phyloP scores from a whole-genome alignment of 768 basidiomycete genomes.

The Russula dissimulans region DNA sequence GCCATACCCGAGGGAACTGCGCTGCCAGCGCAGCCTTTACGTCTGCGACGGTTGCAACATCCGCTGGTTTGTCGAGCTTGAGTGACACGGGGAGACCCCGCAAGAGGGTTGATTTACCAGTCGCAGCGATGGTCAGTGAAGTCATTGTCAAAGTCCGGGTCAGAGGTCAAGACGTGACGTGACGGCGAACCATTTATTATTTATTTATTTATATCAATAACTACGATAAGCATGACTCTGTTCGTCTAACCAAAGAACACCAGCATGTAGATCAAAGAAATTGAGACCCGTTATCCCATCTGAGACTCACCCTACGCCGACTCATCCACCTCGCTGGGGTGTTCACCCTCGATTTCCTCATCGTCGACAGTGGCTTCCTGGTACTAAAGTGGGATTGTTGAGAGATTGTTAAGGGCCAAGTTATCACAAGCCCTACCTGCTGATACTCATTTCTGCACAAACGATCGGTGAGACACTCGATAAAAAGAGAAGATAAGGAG shows the following conservation, averaged over 20 bases:
- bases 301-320: background rate
- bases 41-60: constrained; percentile 52
- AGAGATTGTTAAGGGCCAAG: background rate
- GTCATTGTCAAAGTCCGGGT: constrained; percentile 29
- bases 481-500: background rate
- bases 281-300: background rate
- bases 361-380: constrained; percentile 19
- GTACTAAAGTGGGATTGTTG: constrained; percentile 8
- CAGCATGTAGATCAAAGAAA: too few relatives aligned
- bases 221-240: background rate
- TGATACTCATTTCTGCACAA: constrained; percentile 76
- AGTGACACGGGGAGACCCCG: constrained; percentile 43
- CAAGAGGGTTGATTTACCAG: constrained; percentile 38
- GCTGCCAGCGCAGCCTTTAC: constrained; percentile 57
- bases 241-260: background rate
- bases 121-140: constrained; percentile 43
- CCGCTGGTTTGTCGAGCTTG: constrained; percentile 37
- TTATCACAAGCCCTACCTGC: constrained; percentile 39
- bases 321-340: constrained; percentile 3
- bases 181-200: background rate
- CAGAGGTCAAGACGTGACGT: too few relatives aligned
- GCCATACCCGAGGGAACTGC: constrained; percentile 42
- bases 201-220: constrained; percentile 4
- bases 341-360: constrained; percentile 13
- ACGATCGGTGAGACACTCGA: constrained; percentile 13